A percentile compares a stretch with the other conserved stretches of the same genome.
Conservation (phyloP, 176 grass and related monocot genomes). For the Oryza coarctata region DNA sequence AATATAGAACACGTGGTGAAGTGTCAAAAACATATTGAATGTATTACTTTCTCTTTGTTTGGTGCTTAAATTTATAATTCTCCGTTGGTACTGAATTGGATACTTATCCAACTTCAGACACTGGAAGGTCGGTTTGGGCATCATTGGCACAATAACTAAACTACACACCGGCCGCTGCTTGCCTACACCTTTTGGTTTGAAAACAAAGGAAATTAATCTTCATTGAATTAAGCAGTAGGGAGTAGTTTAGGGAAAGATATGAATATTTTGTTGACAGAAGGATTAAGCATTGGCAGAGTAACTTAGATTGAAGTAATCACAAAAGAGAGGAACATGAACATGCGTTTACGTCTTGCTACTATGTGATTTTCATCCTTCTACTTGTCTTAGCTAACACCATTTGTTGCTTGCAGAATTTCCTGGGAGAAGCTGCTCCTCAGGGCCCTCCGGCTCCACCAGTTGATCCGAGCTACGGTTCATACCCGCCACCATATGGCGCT, state of each 20-base stretch:
- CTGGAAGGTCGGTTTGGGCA: neutral
- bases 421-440: constrained; percentile 63
- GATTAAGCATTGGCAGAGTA: neutral
- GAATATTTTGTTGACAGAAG: neutral
- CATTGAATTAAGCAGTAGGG: neutral
- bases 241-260: neutral
- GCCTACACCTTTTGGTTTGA: neutral
- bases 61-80: neutral
- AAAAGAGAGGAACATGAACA: neutral
- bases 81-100: neutral
- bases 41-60: neutral
- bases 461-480: constrained; percentile 58
- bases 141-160: neutral
- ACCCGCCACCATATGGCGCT: constrained; percentile 54
- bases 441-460: constrained; percentile 34
- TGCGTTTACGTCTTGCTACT: neutral
- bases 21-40: neutral
- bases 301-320: neutral
- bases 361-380: neutral
- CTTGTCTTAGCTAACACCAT: neutral
- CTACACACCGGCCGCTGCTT: neutral
- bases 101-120: neutral
- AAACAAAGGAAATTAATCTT: neutral
- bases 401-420: constrained; percentile 79
- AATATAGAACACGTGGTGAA: neutral